A percentile compares a stretch with the other conserved stretches of the same genome.
These are phyloP conservation scores for Rubia tinctorum DNA, from an alignment of 305 asterid genomes.

Conservation along the genomic window DNA sequence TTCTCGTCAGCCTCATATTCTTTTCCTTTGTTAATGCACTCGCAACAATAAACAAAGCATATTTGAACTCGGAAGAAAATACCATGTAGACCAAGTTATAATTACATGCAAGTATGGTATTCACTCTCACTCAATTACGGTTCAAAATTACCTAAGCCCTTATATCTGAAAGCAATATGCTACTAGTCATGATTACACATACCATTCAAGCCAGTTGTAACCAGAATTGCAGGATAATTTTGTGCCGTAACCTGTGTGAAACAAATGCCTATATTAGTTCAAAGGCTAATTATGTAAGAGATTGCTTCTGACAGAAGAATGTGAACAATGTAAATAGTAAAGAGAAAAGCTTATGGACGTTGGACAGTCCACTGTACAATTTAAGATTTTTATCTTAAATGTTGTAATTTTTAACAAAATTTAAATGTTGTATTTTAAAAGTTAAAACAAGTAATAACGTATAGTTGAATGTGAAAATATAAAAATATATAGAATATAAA, in stretches of 20 bases:
- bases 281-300: background rate
- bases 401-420: no score
- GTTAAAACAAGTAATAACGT: no score
- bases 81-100: background rate
- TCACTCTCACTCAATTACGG: background rate
- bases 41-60: background rate
- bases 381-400: no score
- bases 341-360: no score
- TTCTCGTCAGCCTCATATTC: background rate
- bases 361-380: no score
- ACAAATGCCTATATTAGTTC: conserved; percentile 18
- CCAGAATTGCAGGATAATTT: conserved; percentile 78
- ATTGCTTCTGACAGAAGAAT: background rate
- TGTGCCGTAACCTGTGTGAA: conserved; percentile 60
- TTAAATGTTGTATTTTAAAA: no score
- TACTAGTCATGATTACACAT: conserved; percentile 29
- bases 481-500: no score
- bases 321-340: background rate
- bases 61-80: background rate
- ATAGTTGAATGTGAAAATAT: no score
- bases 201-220: conserved; percentile 93
- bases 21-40: background rate
- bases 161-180: conserved; percentile 10
- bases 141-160: background rate
- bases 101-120: background rate